phyloP scores from a whole-genome alignment of 2,329 filamentous ascomycete species.

The Corinectria fuckeliana region DNA sequence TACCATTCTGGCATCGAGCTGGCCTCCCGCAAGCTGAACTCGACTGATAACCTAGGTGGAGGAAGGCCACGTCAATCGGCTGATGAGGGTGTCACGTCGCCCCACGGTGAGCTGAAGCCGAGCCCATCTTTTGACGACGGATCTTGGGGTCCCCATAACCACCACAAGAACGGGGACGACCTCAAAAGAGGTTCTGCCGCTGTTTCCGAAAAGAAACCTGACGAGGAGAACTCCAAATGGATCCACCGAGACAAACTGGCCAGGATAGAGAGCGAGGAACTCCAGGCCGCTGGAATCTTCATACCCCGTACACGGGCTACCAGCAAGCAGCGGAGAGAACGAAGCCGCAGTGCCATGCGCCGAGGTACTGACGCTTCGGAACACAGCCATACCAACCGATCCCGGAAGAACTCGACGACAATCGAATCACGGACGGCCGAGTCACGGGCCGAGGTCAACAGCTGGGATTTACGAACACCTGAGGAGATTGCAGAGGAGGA shows the following conservation, averaged over 20 bases:
- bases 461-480: constrained; percentile 77
- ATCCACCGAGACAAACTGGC: constrained; percentile 86
- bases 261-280: constrained; percentile 79
- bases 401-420: constrained; percentile 55
- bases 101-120: constrained; percentile 35
- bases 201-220: constrained; percentile 37
- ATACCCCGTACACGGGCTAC: constrained; percentile 61
- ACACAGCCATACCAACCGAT: constrained; percentile 33
- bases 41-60: constrained; percentile 42
- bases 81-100: constrained; percentile 33
- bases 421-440: constrained; percentile 37
- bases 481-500: constrained; percentile 76
- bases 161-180: constrained; percentile 35
- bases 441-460: constrained; percentile 50
- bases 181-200: constrained; percentile 36
- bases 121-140: constrained; percentile 32
- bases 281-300: constrained; percentile 78
- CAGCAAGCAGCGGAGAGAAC: constrained; percentile 54
- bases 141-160: constrained; percentile 21
- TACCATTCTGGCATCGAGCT: constrained; percentile 37
- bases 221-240: constrained; percentile 74
- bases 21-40: constrained; percentile 45
- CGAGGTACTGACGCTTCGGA: constrained; percentile 43
- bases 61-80: constrained; percentile 31
- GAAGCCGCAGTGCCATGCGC: constrained; percentile 45